Conservation (phyloP, 108 stramenopile genomes). For the Heterococcus sp. region DNA sequence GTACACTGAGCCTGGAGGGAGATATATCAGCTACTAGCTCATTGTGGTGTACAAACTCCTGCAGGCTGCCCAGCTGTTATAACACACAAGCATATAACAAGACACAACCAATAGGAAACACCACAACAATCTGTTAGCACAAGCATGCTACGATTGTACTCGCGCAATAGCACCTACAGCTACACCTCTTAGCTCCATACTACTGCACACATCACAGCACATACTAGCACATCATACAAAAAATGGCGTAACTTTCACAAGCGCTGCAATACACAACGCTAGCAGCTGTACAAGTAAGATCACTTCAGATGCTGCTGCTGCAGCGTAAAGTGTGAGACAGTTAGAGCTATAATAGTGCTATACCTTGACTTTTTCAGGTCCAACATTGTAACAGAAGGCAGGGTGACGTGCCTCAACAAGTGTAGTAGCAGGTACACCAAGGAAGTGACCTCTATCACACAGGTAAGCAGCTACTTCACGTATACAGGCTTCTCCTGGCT, state of each 20-base stretch:
- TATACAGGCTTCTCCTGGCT: slow-evolving; percentile 88
- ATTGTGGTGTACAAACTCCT: slow-evolving; percentile 73
- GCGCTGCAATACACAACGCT: background rate
- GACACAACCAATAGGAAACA: too few species aligned
- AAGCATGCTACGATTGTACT: too few species aligned
- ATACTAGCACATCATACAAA: too few species aligned
- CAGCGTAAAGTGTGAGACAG: too few species aligned
- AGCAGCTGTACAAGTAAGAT: background rate
- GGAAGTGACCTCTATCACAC: slow-evolving; percentile 55
- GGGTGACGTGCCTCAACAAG: slow-evolving; percentile 88
- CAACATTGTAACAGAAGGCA: slow-evolving; percentile 62
- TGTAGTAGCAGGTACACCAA: slow-evolving; percentile 89
- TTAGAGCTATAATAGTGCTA: background rate
- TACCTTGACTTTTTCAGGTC: background rate
- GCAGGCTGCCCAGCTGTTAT: slow-evolving; percentile 90
- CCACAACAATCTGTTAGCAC: too few species aligned
- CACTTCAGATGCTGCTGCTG: too few species aligned
- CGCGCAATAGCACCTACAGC: too few species aligned
- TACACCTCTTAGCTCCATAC: too few species aligned
- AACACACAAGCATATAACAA: too few species aligned
- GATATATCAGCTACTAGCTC: slow-evolving; percentile 81
- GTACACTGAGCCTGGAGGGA: slow-evolving; percentile 57
- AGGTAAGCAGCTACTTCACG: slow-evolving; percentile 95
- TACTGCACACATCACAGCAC: too few species aligned
- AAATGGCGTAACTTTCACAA: too few species aligned